These are phyloP conservation scores for Pichia phayaonensis DNA, from an alignment of 805 yeast genomes.

Conservation along the genomic window DNA sequence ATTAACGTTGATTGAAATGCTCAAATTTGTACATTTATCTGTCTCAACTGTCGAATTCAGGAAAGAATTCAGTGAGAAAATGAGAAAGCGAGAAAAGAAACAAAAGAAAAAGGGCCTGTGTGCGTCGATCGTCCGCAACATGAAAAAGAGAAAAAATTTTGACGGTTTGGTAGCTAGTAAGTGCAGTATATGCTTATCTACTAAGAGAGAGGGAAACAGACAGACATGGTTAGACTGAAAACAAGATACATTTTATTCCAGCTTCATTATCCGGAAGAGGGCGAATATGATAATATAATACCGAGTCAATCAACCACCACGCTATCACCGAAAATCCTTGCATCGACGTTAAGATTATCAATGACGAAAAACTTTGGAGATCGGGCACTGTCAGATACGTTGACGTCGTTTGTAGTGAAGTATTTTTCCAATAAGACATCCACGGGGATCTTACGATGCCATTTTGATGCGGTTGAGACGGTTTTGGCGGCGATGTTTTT, in stretches of 20 bases:
- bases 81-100: no score
- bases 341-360: constrained; percentile 45
- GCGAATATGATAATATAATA: constrained; percentile 22
- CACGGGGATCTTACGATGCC: constrained; percentile 76
- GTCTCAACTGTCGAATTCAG: neutral
- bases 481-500: constrained; percentile 62
- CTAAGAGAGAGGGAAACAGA: no score
- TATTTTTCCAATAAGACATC: constrained; percentile 78
- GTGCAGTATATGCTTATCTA: no score
- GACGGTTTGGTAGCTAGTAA: no score
- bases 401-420: constrained; percentile 36
- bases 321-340: constrained; percentile 42
- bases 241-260: constrained; percentile 81
- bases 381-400: constrained; percentile 54
- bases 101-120: no score
- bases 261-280: constrained; percentile 35
- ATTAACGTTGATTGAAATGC: neutral
- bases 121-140: neutral
- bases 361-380: constrained; percentile 71
- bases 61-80: neutral
- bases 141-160: neutral
- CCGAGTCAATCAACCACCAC: constrained; percentile 36
- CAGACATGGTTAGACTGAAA: constrained; percentile 76
- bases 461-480: constrained; percentile 52
- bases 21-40: neutral